Conservation (phyloP, 164 flowering plant species). For the Annona squamosa region DNA sequence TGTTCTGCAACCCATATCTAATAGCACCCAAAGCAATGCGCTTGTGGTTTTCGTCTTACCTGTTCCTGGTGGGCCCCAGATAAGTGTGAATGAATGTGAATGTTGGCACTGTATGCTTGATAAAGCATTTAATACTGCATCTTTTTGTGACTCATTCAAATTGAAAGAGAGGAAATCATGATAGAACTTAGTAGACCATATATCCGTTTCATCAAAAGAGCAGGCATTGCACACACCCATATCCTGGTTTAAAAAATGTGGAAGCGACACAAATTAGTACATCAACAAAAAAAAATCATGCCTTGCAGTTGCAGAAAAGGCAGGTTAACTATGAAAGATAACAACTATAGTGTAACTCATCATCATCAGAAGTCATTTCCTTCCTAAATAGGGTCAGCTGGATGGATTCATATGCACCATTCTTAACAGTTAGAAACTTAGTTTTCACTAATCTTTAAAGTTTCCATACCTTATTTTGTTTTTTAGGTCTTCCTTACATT, state of each 20-base stretch:
- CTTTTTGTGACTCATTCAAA: constrained; percentile 50
- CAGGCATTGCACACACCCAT: constrained; percentile 23
- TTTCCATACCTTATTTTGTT: no score
- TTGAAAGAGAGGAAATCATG: neutral
- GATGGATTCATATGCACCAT: no score
- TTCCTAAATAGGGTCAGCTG: no score
- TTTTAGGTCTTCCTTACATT: no score
- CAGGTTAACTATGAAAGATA: no score
- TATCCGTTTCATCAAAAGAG: constrained; percentile 5
- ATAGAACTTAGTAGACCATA: constrained; percentile 4
- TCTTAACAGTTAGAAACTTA: no score
- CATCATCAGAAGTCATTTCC: no score
- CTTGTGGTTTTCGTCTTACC: constrained; percentile 66
- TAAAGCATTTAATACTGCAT: constrained; percentile 38
- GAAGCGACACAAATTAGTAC: neutral
- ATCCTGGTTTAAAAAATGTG: constrained; percentile 22
- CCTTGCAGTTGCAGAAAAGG: neutral
- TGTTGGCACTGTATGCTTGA: constrained; percentile 17
- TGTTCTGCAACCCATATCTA: constrained; percentile 32
- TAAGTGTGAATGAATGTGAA: constrained; percentile 35
- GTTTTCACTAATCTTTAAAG: no score
- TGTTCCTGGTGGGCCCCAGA: constrained; percentile 87
- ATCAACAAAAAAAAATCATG: neutral
- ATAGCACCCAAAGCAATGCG: constrained; percentile 31
- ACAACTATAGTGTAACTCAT: no score